A percentile compares a stretch with the other conserved stretches of the same genome.
These are phyloP conservation scores for Fusarium brevicatenulatum DNA, from an alignment of 2,329 filamentous ascomycete species.

Conservation along the genomic window DNA sequence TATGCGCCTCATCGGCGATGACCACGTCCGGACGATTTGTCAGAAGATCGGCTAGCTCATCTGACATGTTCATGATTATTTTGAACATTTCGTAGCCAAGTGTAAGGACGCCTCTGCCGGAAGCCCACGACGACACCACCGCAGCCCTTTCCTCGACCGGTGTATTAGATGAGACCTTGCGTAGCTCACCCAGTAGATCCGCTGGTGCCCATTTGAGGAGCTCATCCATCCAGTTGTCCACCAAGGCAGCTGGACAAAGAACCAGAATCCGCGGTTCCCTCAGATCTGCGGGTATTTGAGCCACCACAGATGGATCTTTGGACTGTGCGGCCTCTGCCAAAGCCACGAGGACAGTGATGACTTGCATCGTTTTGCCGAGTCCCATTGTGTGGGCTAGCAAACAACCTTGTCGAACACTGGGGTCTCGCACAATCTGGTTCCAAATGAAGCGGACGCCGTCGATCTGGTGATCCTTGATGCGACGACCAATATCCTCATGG, in stretches of 20 bases:
- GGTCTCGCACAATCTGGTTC: slow-evolving; percentile 77
- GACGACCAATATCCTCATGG: slow-evolving; percentile 68
- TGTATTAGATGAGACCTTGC: slow-evolving; percentile 61
- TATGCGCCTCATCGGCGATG: slow-evolving; percentile 87
- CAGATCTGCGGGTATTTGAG: slow-evolving; percentile 76
- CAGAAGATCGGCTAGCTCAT: slow-evolving; percentile 59
- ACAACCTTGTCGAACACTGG: slow-evolving; percentile 73
- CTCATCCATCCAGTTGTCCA: slow-evolving; percentile 88
- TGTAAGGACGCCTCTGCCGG: slow-evolving; percentile 76
- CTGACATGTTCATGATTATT: slow-evolving; percentile 45
- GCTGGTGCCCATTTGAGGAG: slow-evolving; percentile 74
- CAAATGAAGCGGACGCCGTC: slow-evolving; percentile 88
- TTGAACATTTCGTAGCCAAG: slow-evolving; percentile 78
- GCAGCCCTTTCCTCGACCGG: slow-evolving; percentile 52
- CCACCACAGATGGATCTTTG: slow-evolving; percentile 61
- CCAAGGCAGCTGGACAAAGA: slow-evolving; percentile 77
- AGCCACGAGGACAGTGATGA: slow-evolving; percentile 83
- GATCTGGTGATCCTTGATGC: slow-evolving; percentile 83
- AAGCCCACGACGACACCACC: slow-evolving; percentile 68
- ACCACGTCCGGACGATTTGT: slow-evolving; percentile 74
- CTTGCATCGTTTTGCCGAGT: slow-evolving; percentile 91
- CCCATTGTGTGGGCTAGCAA: slow-evolving; percentile 92
- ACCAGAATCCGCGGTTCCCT: slow-evolving; percentile 73
- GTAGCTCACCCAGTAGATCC: slow-evolving; percentile 64
- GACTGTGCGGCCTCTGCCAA: slow-evolving; percentile 75